These are phyloP conservation scores for Kodamaea restingae DNA, from an alignment of 805 yeast genomes.

Conservation along the genomic window DNA sequence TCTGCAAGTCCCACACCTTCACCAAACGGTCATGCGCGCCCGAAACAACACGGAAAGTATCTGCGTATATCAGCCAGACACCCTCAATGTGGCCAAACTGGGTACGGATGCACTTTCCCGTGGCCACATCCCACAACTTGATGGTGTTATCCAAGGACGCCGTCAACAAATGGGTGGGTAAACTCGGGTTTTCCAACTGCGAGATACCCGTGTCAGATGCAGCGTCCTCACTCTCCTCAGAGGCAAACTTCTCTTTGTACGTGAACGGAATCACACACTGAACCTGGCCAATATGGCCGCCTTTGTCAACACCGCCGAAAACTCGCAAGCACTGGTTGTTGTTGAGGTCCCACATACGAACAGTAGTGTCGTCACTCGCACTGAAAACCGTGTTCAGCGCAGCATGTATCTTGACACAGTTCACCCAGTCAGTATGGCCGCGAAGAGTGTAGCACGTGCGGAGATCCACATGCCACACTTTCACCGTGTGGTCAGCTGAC, in stretches of 20 bases:
- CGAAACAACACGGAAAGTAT: constrained; percentile 87
- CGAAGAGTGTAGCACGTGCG: constrained; percentile 88
- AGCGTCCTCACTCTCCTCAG: constrained; percentile 16
- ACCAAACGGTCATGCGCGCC: constrained; percentile 91
- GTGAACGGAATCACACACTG: constrained; percentile 87
- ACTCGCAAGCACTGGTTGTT: constrained; percentile 75
- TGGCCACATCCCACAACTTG: constrained; percentile 82
- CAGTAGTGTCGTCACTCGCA: constrained; percentile 88
- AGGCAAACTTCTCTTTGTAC: constrained; percentile 56
- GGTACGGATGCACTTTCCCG: constrained; percentile 87
- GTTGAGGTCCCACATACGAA: constrained; percentile 89
- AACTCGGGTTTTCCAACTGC: constrained; percentile 32
- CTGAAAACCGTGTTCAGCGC: constrained; percentile 75
- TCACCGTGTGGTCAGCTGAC: constrained; percentile 85
- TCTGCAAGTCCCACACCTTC: constrained; percentile 94
- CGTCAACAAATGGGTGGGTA: constrained; percentile 81
- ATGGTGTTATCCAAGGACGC: constrained; percentile 91
- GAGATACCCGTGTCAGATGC: too few species aligned
- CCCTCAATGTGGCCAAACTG: constrained; percentile 98
- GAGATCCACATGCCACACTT: constrained; percentile 94
- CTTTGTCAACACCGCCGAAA: constrained; percentile 68
- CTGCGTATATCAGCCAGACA: constrained; percentile 95
- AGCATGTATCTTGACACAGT: constrained; percentile 81
- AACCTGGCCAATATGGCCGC: constrained; percentile 92
- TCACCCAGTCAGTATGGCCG: constrained; percentile 93